Evolutionary conservation across 1,284 basidiomycete genomes (phyloP).

Genomic region (Naganishia cerealis): DNA sequence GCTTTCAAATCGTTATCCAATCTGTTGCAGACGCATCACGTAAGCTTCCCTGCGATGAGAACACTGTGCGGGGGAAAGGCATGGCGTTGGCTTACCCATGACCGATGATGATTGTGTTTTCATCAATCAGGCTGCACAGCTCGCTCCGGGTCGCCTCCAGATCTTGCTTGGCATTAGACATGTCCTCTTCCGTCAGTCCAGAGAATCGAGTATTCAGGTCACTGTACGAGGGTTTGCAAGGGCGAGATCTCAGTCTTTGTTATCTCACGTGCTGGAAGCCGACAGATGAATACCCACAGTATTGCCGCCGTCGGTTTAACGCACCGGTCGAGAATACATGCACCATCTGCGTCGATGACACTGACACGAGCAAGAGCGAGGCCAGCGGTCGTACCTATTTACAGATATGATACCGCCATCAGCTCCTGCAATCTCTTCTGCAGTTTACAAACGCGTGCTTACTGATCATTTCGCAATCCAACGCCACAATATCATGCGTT

Average conservation of each 20-base stretch:
- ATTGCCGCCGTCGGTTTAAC: slow-evolving; percentile 75
- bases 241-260: too few species aligned
- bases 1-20: slow-evolving; percentile 88
- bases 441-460: slow-evolving; percentile 32
- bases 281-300: slow-evolving; percentile 61
- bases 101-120: slow-evolving; percentile 78
- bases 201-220: slow-evolving; percentile 86
- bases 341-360: slow-evolving; percentile 72
- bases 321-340: slow-evolving; percentile 74
- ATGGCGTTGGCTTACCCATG: slow-evolving; percentile 50
- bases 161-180: slow-evolving; percentile 64
- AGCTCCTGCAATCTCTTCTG: background rate
- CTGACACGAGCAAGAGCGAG: slow-evolving; percentile 83
- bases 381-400: slow-evolving; percentile 72
- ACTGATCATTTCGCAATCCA: slow-evolving; percentile 88
- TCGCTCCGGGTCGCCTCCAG: slow-evolving; percentile 67
- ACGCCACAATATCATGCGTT: slow-evolving; percentile 70
- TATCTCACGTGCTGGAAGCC: background rate
- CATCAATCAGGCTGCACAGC: slow-evolving; percentile 68
- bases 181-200: slow-evolving; percentile 68
- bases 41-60: background rate
- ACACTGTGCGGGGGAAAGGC: background rate
- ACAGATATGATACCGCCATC: background rate
- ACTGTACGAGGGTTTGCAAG: slow-evolving; percentile 53
- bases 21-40: slow-evolving; percentile 32